Evolutionary conservation across 768 basidiomycete genomes (phyloP).

Genomic region (Peribolospora baueri): DNA sequence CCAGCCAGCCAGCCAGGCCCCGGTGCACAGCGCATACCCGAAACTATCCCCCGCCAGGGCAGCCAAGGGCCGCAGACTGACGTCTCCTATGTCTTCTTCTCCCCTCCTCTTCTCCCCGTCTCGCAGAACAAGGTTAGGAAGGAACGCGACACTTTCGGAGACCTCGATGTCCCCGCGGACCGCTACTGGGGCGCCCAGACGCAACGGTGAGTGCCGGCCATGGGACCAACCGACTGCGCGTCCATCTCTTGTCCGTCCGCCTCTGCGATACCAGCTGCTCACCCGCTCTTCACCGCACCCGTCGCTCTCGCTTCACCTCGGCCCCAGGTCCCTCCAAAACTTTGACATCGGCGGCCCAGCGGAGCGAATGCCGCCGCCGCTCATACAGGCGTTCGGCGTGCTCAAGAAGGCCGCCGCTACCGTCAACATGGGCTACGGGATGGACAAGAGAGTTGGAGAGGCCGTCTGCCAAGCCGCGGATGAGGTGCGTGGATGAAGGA

Average conservation of each 20-base stretch:
- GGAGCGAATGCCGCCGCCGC: constrained; percentile 76
- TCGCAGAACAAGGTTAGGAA: constrained; percentile 19
- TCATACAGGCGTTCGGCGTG: constrained; percentile 93
- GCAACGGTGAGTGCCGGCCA: constrained; percentile 35
- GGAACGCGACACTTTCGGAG: constrained; percentile 89
- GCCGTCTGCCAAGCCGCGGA: constrained; percentile 85
- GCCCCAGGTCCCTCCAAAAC: constrained; percentile 61
- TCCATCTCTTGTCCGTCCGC: constrained; percentile 5
- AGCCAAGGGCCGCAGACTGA: no score
- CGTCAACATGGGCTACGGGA: constrained; percentile 70
- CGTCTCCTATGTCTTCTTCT: no score
- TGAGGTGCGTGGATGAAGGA: constrained; percentile 33
- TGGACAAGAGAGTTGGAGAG: constrained; percentile 62
- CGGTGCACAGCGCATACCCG: no score
- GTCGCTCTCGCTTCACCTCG: not conserved
- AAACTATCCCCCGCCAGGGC: no score
- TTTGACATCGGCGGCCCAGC: constrained; percentile 93
- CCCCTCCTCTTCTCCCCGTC: no score
- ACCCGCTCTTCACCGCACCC: not conserved
- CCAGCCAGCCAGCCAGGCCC: no score
- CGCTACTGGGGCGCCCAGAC: constrained; percentile 98
- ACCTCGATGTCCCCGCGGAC: constrained; percentile 62
- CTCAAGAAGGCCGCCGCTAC: constrained; percentile 88
- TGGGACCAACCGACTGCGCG: no score
- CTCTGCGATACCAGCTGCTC: not conserved